Conservation (phyloP, 23 red algal genomes). For the Chondrus crispus region DNA sequence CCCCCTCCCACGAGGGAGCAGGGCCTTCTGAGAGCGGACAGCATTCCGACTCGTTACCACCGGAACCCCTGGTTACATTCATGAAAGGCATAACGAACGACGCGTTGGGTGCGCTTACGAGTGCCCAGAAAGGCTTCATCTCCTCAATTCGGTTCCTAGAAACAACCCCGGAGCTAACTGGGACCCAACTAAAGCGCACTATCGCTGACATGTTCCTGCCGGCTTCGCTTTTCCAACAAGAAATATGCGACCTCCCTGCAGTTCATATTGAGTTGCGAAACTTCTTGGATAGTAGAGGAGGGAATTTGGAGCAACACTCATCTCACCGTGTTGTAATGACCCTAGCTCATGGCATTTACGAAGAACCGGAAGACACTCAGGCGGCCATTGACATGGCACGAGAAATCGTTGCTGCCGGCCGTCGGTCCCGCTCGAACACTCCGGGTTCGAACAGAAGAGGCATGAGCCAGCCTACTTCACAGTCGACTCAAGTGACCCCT, state of each 20-base stretch:
- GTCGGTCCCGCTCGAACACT: too few relatives aligned
- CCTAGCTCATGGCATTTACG: neutral
- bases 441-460: too few relatives aligned
- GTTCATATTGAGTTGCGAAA: neutral
- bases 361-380: neutral
- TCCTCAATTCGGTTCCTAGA: neutral
- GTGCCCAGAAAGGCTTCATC: neutral
- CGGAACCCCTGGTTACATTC: too few relatives aligned
- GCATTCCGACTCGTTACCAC: too few relatives aligned
- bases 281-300: neutral
- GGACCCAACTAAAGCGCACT: neutral
- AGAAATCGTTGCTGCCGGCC: neutral
- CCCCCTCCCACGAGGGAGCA: too few relatives aligned
- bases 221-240: neutral
- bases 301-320: neutral
- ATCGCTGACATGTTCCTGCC: neutral
- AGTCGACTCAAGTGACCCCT: too few relatives aligned
- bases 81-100: neutral
- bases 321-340: neutral
- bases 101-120: neutral
- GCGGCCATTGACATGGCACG: constrained; percentile 1
- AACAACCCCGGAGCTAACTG: neutral
- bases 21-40: too few relatives aligned
- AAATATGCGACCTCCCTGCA: neutral
- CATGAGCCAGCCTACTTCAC: too few relatives aligned